These are phyloP conservation scores for Vigna mungo DNA, from an alignment of 306 rosid genomes.

Conservation along the genomic window DNA sequence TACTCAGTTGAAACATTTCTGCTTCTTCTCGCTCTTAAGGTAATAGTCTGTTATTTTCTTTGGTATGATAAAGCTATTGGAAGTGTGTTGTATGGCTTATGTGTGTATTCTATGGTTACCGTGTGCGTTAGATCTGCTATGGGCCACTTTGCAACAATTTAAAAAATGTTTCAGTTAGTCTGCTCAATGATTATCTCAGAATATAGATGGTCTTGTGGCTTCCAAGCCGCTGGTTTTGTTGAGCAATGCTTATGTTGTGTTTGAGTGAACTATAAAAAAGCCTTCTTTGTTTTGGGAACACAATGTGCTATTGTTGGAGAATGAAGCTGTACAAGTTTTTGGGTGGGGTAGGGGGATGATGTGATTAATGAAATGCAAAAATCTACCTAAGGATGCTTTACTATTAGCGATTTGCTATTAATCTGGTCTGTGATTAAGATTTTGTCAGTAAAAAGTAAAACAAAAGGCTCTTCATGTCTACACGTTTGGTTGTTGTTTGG, in stretches of 20 bases:
- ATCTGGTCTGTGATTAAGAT: background rate
- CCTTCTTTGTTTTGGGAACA: background rate
- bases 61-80: background rate
- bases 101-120: slow-evolving; percentile 8
- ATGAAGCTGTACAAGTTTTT: slow-evolving; percentile 9
- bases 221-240: background rate
- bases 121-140: slow-evolving; percentile 15
- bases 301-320: slow-evolving; percentile 34
- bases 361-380: slow-evolving; percentile 17
- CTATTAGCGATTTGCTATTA: slow-evolving; percentile 11
- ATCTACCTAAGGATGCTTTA: slow-evolving; percentile 12
- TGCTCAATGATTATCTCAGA: slow-evolving; percentile 19
- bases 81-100: background rate
- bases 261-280: background rate
- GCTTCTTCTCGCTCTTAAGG: slow-evolving; percentile 95
- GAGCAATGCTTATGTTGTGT: background rate
- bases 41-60: slow-evolving; percentile 44
- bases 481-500: slow-evolving; percentile 7
- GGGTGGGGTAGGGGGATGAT: slow-evolving; percentile 7
- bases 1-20: slow-evolving; percentile 96
- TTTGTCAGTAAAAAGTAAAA: background rate
- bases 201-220: background rate
- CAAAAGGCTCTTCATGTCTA: background rate
- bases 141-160: slow-evolving; percentile 5
- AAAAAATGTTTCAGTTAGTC: slow-evolving; percentile 17